Percentiles rank a stretch among this genome's conserved stretches.
Conservation (phyloP, 2,329 filamentous ascomycete species). For the Colletotrichum endophyticum region DNA sequence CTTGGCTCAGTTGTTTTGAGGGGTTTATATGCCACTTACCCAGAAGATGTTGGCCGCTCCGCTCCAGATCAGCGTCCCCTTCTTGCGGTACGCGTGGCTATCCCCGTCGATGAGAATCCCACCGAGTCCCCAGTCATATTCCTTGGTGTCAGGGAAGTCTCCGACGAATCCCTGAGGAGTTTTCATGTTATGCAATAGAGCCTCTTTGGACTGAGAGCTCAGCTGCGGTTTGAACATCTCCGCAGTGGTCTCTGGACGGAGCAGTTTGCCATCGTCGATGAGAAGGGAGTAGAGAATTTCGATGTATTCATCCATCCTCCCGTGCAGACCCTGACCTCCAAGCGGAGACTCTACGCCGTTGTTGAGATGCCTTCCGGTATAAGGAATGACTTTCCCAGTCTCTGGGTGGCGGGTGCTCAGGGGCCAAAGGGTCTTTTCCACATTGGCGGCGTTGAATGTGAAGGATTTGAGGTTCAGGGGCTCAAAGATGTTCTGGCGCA, state of each 20-base stretch:
- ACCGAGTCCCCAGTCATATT: conserved; percentile 44
- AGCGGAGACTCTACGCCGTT: conserved; percentile 24
- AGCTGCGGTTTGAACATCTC: conserved; percentile 54
- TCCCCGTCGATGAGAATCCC: conserved; percentile 44
- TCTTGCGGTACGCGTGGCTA: conserved; percentile 37
- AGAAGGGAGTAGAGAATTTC: conserved; percentile 51
- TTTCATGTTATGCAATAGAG: conserved; percentile 29
- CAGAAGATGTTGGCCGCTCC: conserved; percentile 51
- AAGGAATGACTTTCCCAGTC: conserved; percentile 11
- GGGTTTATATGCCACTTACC: conserved; percentile 33
- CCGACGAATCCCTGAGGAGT: conserved; percentile 28
- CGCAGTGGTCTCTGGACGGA: conserved; percentile 44
- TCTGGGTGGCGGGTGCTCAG: conserved; percentile 16
- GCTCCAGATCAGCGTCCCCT: conserved; percentile 45
- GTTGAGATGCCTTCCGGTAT: neutral
- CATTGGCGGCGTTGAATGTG: neutral
- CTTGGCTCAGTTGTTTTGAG: neutral
- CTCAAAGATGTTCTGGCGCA: conserved; percentile 44
- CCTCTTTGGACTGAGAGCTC: neutral
- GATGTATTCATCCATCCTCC: conserved; percentile 43
- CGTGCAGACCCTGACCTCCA: conserved; percentile 39
- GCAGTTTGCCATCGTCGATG: conserved; percentile 46
- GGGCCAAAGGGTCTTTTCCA: neutral
- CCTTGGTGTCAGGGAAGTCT: conserved; percentile 32
- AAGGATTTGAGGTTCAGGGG: conserved; percentile 44